A percentile compares a stretch with the other conserved stretches of the same genome.
These are phyloP conservation scores for Moricandia arvensis DNA, from an alignment of 345 rosid species.

Conservation along the genomic window DNA sequence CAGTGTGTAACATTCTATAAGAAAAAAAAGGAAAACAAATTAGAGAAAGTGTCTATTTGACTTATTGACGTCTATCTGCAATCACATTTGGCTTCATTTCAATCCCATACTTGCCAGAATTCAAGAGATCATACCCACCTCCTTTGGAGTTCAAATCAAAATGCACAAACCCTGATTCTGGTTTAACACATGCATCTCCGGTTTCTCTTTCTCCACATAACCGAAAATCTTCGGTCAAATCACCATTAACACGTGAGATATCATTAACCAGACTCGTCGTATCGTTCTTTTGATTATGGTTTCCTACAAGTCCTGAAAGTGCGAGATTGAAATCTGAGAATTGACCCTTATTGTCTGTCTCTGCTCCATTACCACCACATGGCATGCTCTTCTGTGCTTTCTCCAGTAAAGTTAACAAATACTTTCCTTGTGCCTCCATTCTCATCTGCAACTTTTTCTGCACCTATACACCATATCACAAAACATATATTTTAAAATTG, in stretches of 20 bases:
- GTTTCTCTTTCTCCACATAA: slow-evolving; percentile 28
- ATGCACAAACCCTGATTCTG: slow-evolving; percentile 38
- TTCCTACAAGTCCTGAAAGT: slow-evolving; percentile 41
- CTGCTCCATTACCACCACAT: slow-evolving; percentile 30
- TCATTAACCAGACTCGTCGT: slow-evolving; percentile 19
- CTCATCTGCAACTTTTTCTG: slow-evolving; percentile 74
- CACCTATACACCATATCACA: slow-evolving; percentile 52
- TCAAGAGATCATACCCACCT: slow-evolving; percentile 45
- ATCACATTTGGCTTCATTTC: no score
- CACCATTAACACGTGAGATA: slow-evolving; percentile 8
- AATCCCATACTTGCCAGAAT: slow-evolving; percentile 45
- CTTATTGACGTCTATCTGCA: slow-evolving; percentile 31
- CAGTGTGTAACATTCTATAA: slow-evolving; percentile 27
- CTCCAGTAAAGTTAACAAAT: slow-evolving; percentile 67
- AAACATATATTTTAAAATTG: background rate
- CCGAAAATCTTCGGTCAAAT: slow-evolving; percentile 25
- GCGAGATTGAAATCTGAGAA: slow-evolving; percentile 50
- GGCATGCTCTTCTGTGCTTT: slow-evolving; percentile 67
- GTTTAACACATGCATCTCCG: slow-evolving; percentile 36
- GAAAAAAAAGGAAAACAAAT: background rate
- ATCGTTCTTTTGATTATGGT: slow-evolving; percentile 27
- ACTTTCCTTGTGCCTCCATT: slow-evolving; percentile 85
- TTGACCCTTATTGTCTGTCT: slow-evolving; percentile 35
- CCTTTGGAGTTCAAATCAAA: slow-evolving; percentile 64
- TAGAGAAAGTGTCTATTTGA: background rate